Evolutionary conservation across 192 early-diverging fungal species (phyloP).

Genomic region (Mortierella claussenii): DNA sequence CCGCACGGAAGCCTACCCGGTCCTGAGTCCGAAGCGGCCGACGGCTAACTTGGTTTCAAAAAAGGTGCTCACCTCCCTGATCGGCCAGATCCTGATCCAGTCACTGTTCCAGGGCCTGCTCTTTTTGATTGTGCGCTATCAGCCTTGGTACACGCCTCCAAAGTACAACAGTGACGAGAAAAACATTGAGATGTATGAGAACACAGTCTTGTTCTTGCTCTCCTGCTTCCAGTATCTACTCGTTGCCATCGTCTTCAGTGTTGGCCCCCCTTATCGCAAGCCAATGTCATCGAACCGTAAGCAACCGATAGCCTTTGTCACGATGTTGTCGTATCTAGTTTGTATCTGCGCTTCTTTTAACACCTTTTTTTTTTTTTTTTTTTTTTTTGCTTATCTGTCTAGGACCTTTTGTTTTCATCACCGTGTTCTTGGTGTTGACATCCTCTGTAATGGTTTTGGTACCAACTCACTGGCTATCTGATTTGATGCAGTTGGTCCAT

Average conservation of each 20-base stretch:
- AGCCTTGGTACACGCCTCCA: conserved; percentile 73
- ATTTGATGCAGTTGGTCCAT: conserved; percentile 75
- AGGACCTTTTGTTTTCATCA: conserved; percentile 77
- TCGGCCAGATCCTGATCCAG: conserved; percentile 90
- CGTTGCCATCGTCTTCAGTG: conserved; percentile 91
- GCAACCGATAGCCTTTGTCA: conserved; percentile 8
- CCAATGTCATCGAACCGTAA: conserved; percentile 89
- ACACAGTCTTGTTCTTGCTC: conserved; percentile 89
- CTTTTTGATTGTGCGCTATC: conserved; percentile 76
- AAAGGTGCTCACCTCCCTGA: conserved; percentile 89
- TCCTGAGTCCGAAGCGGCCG: conserved; percentile 82
- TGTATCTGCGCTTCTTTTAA: too few species aligned
- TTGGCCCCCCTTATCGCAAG: conserved; percentile 96
- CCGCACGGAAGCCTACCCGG: conserved; percentile 80
- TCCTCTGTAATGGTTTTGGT: conserved; percentile 61
- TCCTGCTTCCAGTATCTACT: conserved; percentile 95
- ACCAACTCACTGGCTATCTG: conserved; percentile 61
- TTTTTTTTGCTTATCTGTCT: conserved; percentile 13
- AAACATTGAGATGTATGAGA: conserved; percentile 85
- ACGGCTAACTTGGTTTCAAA: conserved; percentile 91
- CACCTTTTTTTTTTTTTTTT: conserved; percentile 34
- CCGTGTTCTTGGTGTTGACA: conserved; percentile 60
- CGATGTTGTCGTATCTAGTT: not conserved
- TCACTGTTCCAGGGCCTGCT: conserved; percentile 80
- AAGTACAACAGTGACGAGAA: conserved; percentile 72